Base-by-base conservation (phyloP, 768 basidiomycete genomes). In the Chlorophyllum brunneum region DNA sequence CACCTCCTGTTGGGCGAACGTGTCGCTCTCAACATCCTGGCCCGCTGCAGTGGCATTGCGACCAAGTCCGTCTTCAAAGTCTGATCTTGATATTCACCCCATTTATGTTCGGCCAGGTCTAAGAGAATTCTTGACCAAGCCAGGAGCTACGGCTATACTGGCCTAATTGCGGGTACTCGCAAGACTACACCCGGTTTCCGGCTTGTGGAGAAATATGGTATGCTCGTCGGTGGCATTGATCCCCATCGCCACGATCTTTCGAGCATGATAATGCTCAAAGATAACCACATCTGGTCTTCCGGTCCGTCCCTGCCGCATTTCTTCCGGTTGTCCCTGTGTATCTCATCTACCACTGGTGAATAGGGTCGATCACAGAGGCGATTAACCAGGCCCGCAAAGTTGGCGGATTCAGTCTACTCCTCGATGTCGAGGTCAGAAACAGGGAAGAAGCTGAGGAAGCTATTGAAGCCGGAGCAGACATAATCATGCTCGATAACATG, bases 251-350 rank as follows among this genome's bases (percentile, higher is more conserved):
- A 97, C 59, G 95, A 98, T 67, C 77, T 98, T n/a, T 94, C 91
- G 24, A 91, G 89, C 65, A 98, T 99, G 97, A 95, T 99, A 63
- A 99, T 99, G 97, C 82, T 99, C 62, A 98, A 98, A 70, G 97
- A 99, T 62, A 99, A 99, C 65, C 97, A 99, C 65, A 91, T 98
- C 64, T 98, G 94, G 95, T 95, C 94, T 2, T 89, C 86, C 37
- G 94, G 94, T 86, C 63, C 55, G 76, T 24, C n/a, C n/a, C n/a
- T 37, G 31, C 29, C 48, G 9, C 22, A n/a, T 42, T 52, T 37
- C 58, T 29, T 57, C 24, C 31, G 34, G 22, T 30, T 53, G 34
- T 27, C n/a, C 11, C n/a, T 7, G 20, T 42, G 38, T 46, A 54
- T 40, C 55, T 58, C 39, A 55, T 38, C 33, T 33, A 29, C 33